Evolutionary conservation across 805 yeast species (phyloP).

Genomic region (Wickerhamomyces ciferrii): DNA sequence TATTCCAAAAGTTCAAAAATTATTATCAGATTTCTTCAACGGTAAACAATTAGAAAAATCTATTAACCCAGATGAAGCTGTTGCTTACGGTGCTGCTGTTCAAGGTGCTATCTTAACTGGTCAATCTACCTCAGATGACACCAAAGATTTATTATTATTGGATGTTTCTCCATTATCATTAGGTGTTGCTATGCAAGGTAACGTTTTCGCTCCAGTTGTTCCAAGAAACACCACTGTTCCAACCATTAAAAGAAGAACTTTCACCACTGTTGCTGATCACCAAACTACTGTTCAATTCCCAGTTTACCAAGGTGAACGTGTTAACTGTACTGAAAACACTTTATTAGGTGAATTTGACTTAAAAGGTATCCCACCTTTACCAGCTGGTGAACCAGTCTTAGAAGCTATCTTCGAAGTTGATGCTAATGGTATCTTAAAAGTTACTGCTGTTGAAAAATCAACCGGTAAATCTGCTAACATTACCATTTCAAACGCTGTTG

Average conservation of each 20-base stretch:
- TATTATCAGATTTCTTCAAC: conserved; percentile 90
- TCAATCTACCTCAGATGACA: conserved; percentile 82
- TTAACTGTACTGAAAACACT: conserved; percentile 96
- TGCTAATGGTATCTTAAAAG: conserved; percentile 99
- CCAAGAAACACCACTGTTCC: conserved; percentile 99
- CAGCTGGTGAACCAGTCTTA: conserved; percentile 98
- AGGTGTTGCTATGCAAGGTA: conserved; percentile 99
- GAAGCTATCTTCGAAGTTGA: conserved; percentile 99
- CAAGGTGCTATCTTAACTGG: conserved; percentile 99
- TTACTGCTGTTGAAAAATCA: conserved; percentile 97
- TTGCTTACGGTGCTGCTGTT: conserved; percentile 99
- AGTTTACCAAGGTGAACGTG: conserved; percentile 99
- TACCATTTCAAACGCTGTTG: conserved; percentile 98
- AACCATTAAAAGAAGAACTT: conserved; percentile 97
- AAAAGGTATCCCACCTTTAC: conserved; percentile 96
- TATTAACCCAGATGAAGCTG: conserved; percentile 99
- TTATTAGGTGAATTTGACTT: conserved; percentile 97
- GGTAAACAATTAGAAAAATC: conserved; percentile 97
- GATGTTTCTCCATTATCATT: conserved; percentile 98
- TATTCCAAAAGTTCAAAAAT: conserved; percentile 96
- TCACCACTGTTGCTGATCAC: conserved; percentile 98
- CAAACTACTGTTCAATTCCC: conserved; percentile 99
- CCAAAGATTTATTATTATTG: conserved; percentile 90
- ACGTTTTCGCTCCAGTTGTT: conserved; percentile 97
- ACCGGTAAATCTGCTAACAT: conserved; percentile 98